Evolutionary conservation across 73 alveolate genomes (phyloP).

Genomic region (Paramecium biaurelia): DNA sequence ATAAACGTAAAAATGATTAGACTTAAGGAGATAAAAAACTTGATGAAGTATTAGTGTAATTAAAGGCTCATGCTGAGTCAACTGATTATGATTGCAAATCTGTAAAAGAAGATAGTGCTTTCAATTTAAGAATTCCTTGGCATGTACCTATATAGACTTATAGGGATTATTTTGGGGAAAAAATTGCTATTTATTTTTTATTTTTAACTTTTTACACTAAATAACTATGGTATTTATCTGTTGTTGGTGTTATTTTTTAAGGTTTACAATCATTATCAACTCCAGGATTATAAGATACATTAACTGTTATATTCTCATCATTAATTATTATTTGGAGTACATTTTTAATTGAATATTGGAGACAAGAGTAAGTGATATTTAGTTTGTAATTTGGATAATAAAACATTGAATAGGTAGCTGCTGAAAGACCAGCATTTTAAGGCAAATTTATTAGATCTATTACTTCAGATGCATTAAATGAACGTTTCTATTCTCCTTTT

Average conservation of each 20-base stretch:
- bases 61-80: slow-evolving; percentile 49
- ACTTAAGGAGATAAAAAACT: neutral
- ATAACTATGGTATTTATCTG: slow-evolving; percentile 49
- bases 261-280: neutral
- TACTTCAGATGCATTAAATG: slow-evolving; percentile 64
- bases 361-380: slow-evolving; percentile 55
- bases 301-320: slow-evolving; percentile 32
- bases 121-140: slow-evolving; percentile 41
- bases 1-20: slow-evolving; percentile 10
- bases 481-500: slow-evolving; percentile 44
- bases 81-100: slow-evolving; percentile 51
- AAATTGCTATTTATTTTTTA: slow-evolving; percentile 60
- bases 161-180: slow-evolving; percentile 69
- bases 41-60: neutral
- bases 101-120: neutral
- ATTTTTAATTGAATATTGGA: slow-evolving; percentile 71
- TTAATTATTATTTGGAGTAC: slow-evolving; percentile 65
- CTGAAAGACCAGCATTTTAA: slow-evolving; percentile 62
- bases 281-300: slow-evolving; percentile 22
- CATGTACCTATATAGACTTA: slow-evolving; percentile 10
- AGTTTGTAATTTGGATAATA: slow-evolving; percentile 72
- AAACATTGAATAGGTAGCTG: slow-evolving; percentile 68
- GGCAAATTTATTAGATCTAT: slow-evolving; percentile 67
- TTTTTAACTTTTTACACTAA: slow-evolving; percentile 48
- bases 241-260: slow-evolving; percentile 34